Evolutionary conservation across 1,284 basidiomycete species (phyloP), one percentile per base, ranked within the genome.

Genomic region (Kwoniella shivajii): DNA sequence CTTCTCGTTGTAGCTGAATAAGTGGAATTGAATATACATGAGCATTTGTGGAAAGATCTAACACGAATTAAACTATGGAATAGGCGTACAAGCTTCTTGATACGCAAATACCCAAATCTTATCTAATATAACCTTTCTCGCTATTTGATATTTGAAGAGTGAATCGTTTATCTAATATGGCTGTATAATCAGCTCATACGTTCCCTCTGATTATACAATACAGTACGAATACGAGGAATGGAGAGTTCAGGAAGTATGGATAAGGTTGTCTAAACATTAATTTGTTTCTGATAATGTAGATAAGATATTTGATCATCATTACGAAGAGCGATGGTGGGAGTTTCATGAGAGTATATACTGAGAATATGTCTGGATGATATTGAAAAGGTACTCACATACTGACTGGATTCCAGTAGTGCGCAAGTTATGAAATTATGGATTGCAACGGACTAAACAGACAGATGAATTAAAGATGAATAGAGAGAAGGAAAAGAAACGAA

Each of bases 231-330:
- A 38, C 20, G 41, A 33, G 36, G 24, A 39, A 31, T 27, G 36
- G 41, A 50, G 18, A 47, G 63, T 61, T 67, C 59, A 70, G 67
- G 60, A 59, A 60, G 60, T 60, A 63, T 71, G 65, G 64, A 60
- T 57, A 59, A 56, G 59, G 64, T 71, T 63, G 68, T 68, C 64
- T 61, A 65, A 47, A 61, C 61, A 62, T 59, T 56, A 50, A 42
- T 55, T 59, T 65, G 41, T 27, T 50, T 78, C 74, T 70, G 76
- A 76, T 74, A 78, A 78, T 78, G 76, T 78, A 78, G 76, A 78
- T 78, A 78, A 78, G 65, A 59, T 71, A 59, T 50, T 57, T 46
- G 59, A 63, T 52, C 74, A 76, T 76, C 73, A 75, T 66, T 41
- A 53, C 42, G 50, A 36, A 43, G 39, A 37, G 26, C 11, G 20